phyloP scores from a whole-genome alignment of 352 stramenopile genomes.

The Phytophthora agathidicida region DNA sequence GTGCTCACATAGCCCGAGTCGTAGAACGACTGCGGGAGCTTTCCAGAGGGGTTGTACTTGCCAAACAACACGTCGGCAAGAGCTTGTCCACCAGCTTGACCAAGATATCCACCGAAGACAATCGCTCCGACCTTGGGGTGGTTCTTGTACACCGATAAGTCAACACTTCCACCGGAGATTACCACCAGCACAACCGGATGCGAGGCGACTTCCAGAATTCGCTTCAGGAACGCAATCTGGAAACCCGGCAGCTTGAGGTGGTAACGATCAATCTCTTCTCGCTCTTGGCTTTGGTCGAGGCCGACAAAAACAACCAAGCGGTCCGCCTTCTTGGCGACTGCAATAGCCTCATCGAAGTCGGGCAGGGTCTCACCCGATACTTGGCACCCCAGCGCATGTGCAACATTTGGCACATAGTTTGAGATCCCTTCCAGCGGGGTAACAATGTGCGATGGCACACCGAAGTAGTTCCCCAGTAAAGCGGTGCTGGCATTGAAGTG shows the following conservation, averaged over 20 bases:
- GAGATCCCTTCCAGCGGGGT: conserved; percentile 61
- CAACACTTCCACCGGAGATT: conserved; percentile 78
- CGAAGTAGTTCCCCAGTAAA: conserved; percentile 82
- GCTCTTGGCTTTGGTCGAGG: conserved; percentile 64
- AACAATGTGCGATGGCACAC: conserved; percentile 60
- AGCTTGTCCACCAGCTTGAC: conserved; percentile 69
- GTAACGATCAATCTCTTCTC: conserved; percentile 71
- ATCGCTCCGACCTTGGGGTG: conserved; percentile 71
- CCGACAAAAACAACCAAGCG: conserved; percentile 74
- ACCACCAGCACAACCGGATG: conserved; percentile 82
- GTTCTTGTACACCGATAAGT: conserved; percentile 63
- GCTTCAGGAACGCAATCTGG: conserved; percentile 67
- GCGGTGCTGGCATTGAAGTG: conserved; percentile 67
- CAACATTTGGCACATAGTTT: conserved; percentile 35
- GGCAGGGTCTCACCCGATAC: conserved; percentile 55
- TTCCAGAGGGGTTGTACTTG: conserved; percentile 64
- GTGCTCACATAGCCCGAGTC: conserved; percentile 47
- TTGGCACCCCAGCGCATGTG: conserved; percentile 54
- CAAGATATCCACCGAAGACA: conserved; percentile 71
- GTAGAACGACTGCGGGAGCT: conserved; percentile 81
- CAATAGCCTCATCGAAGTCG: conserved; percentile 58
- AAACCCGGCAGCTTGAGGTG: conserved; percentile 64
- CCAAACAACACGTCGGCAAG: conserved; percentile 85
- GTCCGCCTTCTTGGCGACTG: conserved; percentile 34
- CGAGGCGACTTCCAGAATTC: conserved; percentile 47